Evolutionary conservation across 2,329 filamentous ascomycete species (phyloP).

Genomic region (Diaporthe ilicicola): DNA sequence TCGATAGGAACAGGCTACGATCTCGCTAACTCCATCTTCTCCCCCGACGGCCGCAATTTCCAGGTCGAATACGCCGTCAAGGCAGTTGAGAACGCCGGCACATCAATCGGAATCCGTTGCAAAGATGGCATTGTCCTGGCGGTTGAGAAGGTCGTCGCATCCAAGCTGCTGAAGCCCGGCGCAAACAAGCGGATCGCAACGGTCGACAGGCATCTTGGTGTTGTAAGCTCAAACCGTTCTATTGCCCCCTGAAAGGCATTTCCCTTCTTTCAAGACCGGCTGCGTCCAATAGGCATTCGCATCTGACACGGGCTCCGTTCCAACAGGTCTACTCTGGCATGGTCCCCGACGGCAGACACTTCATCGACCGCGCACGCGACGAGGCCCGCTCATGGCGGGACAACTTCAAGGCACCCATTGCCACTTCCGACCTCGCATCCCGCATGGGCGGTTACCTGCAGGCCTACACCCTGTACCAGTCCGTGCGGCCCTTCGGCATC

Average conservation of each 20-base stretch:
- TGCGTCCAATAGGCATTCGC: background rate
- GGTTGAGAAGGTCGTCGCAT: constrained; percentile 94
- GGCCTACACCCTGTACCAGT: constrained; percentile 96
- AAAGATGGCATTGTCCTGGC: constrained; percentile 97
- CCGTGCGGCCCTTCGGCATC: constrained; percentile 95
- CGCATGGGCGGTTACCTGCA: constrained; percentile 97
- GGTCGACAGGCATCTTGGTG: constrained; percentile 91
- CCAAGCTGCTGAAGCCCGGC: constrained; percentile 92
- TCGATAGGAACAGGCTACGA: constrained; percentile 99
- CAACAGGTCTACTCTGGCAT: constrained; percentile 89
- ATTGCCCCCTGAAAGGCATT: background rate
- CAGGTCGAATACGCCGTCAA: constrained; percentile 99
- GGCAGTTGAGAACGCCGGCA: constrained; percentile 97
- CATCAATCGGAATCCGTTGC: constrained; percentile 93
- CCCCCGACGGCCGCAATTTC: constrained; percentile 98
- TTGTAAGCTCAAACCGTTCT: constrained; percentile 66
- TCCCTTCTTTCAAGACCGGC: background rate
- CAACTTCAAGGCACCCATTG: constrained; percentile 94
- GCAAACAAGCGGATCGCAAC: constrained; percentile 98
- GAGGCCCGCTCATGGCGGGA: constrained; percentile 92
- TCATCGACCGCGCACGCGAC: constrained; percentile 91
- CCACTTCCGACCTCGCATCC: constrained; percentile 85
- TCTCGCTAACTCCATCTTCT: constrained; percentile 99
- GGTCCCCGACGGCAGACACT: constrained; percentile 93
- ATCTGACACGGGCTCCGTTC: constrained; percentile 4